A percentile compares a stretch with the other conserved stretches of the same genome.
Evolutionary conservation across 306 rosid genomes (phyloP).

Genomic region (Trifolium fragiferum): DNA sequence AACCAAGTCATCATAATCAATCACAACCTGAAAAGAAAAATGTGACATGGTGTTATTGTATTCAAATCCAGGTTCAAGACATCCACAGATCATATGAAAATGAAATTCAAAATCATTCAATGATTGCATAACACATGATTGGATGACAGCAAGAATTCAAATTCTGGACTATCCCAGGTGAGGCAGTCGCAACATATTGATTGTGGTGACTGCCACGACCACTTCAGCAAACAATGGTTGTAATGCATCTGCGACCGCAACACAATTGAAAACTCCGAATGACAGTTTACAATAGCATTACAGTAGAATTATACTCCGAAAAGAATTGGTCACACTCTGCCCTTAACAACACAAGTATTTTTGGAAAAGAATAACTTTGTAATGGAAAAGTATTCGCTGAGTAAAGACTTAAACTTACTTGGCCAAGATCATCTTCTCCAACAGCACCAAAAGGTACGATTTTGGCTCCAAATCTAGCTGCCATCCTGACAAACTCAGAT

Average conservation of each 20-base stretch:
- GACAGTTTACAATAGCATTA: not conserved
- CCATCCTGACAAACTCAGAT: slow-evolving; percentile 96
- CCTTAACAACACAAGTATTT: slow-evolving; percentile 29
- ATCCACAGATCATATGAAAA: not conserved
- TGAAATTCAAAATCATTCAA: not conserved
- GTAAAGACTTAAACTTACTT: slow-evolving; percentile 55
- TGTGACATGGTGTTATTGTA: slow-evolving; percentile 26
- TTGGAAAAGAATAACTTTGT: slow-evolving; percentile 3
- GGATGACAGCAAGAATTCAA: not conserved
- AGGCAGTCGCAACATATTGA: not conserved
- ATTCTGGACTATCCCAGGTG: not conserved
- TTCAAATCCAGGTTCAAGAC: slow-evolving; percentile 27
- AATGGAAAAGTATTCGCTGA: slow-evolving; percentile 15
- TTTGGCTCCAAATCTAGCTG: slow-evolving; percentile 93
- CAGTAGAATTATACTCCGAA: slow-evolving; percentile 8
- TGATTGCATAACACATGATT: not conserved
- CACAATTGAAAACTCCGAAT: not conserved
- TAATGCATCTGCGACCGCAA: not conserved
- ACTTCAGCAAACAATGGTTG: not conserved
- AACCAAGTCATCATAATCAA: slow-evolving; percentile 87
- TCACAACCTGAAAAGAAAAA: slow-evolving; percentile 59
- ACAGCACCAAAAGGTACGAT: slow-evolving; percentile 88
- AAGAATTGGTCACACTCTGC: not conserved
- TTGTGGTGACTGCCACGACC: not conserved
- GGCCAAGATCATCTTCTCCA: slow-evolving; percentile 89